These are phyloP conservation scores for Saccharum spontaneum DNA, from an alignment of 176 grass and related monocot genomes.

Conservation along the genomic window DNA sequence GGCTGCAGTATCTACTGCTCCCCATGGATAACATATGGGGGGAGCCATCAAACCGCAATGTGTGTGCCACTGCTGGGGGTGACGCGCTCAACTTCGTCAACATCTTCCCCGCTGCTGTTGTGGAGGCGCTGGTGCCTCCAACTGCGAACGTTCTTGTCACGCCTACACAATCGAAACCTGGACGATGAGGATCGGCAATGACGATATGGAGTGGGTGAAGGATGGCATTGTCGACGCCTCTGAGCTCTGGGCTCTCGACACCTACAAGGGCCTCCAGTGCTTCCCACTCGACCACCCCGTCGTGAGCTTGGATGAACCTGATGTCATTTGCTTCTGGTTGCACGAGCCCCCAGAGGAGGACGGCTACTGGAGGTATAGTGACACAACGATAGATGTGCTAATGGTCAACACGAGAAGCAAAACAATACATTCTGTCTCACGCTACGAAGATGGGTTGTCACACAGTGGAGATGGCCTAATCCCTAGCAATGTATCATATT, in stretches of 20 bases:
- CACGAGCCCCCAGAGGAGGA: no score
- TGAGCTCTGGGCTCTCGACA: neutral
- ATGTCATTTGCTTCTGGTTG: neutral
- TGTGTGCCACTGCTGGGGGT: neutral
- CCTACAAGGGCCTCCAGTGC: neutral
- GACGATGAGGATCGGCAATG: neutral
- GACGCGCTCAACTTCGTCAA: neutral
- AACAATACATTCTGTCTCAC: neutral
- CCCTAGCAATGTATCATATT: neutral
- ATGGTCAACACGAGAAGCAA: neutral
- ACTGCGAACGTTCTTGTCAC: neutral
- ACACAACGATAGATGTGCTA: neutral
- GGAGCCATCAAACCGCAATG: neutral
- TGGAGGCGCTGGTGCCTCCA: neutral
- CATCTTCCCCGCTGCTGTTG: neutral
- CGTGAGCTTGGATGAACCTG: neutral
- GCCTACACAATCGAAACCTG: neutral
- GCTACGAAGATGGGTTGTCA: no score
- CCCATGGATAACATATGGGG: neutral
- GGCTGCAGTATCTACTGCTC: neutral
- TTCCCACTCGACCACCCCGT: neutral
- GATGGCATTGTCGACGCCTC: neutral
- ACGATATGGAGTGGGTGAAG: neutral
- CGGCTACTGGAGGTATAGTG: no score
- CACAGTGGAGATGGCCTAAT: accelerated